A percentile compares a stretch with the other conserved stretches of the same genome.
Evolutionary conservation across 140 eudicot genomes (phyloP).

Genomic region (Cichorium intybus): DNA sequence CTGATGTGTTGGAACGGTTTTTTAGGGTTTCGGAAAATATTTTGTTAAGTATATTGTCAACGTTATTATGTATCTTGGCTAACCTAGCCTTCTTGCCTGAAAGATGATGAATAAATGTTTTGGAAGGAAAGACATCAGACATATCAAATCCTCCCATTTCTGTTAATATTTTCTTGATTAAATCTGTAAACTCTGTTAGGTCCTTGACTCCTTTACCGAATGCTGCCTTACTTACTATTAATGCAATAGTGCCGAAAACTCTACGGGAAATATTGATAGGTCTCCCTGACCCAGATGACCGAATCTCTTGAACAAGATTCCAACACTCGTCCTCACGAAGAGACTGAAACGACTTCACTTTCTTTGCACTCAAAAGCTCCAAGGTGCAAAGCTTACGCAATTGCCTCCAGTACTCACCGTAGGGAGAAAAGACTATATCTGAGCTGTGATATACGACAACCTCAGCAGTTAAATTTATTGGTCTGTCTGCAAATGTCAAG

Average conservation of each 20-base stretch:
- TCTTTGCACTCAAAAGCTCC: slow-evolving; percentile 13
- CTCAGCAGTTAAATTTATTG: slow-evolving; percentile 20
- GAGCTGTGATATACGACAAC: slow-evolving; percentile 18
- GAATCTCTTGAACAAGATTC: slow-evolving; percentile 14
- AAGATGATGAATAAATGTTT: slow-evolving; percentile 3
- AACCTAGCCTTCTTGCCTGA: slow-evolving; percentile 4
- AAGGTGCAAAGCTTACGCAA: slow-evolving; percentile 27
- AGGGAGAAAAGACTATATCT: slow-evolving; percentile 22
- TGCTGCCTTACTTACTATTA: not conserved
- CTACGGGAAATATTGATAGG: not conserved
- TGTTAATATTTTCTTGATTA: slow-evolving; percentile 14
- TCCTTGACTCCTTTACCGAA: slow-evolving; percentile 20
- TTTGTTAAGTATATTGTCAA: slow-evolving; percentile 13
- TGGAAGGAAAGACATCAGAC: slow-evolving; percentile 20
- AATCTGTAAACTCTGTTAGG: slow-evolving; percentile 2
- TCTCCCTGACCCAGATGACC: slow-evolving; percentile 11
- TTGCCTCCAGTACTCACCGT: slow-evolving; percentile 27
- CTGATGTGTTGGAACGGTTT: not conserved
- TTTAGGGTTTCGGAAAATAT: not conserved
- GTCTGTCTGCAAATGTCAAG: slow-evolving; percentile 18
- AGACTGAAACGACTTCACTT: slow-evolving; percentile 18
- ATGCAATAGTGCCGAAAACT: not conserved
- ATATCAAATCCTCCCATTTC: slow-evolving; percentile 20
- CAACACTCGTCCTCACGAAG: no score
- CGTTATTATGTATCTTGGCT: not conserved